A percentile compares a stretch with the other conserved stretches of the same genome.
Conservation (phyloP, 257 asterid species). For the Thymus mandschuricus region DNA sequence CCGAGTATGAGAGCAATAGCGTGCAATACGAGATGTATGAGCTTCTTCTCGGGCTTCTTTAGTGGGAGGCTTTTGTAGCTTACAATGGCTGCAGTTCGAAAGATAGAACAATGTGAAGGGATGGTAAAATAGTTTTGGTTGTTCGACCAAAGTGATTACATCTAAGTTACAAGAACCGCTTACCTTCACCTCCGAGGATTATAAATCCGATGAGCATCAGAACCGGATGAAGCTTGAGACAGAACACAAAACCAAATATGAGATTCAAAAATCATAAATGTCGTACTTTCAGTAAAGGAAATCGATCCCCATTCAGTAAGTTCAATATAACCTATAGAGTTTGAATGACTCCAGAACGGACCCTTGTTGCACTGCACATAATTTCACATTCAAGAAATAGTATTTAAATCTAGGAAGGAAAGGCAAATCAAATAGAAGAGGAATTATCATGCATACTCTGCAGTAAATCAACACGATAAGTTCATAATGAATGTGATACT, state of each 20-base stretch:
- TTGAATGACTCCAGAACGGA: background rate
- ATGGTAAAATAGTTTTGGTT: background rate
- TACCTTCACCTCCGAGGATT: conserved; percentile 93
- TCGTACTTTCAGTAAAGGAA: background rate
- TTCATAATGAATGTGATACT: too few species aligned
- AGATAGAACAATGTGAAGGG: background rate
- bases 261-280: conserved; percentile 22
- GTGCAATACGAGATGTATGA: conserved; percentile 76
- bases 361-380: background rate
- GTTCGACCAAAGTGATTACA: background rate
- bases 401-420: background rate
- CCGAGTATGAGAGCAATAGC: conserved; percentile 86
- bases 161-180: conserved; percentile 11
- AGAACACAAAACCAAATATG: conserved; percentile 29
- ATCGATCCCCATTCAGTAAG: background rate
- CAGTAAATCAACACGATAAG: background rate
- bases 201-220: conserved; percentile 86
- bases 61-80: conserved; percentile 83
- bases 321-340: background rate
- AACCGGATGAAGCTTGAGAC: conserved; percentile 85
- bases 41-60: conserved; percentile 76
- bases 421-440: background rate
- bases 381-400: background rate
- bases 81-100: conserved; percentile 74
- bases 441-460: background rate